Evolutionary conservation across 1,284 basidiomycete genomes (phyloP).

Genomic region (Puccinia polysora): DNA sequence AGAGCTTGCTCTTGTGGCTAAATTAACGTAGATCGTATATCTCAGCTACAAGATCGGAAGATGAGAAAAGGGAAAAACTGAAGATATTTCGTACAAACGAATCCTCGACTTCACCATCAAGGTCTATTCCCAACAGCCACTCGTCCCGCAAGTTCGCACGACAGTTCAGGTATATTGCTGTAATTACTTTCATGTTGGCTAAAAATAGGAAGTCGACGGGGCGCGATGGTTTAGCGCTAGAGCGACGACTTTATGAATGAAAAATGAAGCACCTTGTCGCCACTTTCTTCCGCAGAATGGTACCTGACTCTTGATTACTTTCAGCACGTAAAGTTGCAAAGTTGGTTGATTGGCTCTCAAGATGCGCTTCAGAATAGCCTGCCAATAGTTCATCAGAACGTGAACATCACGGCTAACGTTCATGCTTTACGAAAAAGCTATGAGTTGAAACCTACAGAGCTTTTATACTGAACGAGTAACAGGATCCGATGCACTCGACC

Average conservation of each 20-base stretch:
- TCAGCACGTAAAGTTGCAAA: constrained; percentile 91
- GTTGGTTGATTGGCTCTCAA: constrained; percentile 88
- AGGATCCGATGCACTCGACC: constrained; percentile 87
- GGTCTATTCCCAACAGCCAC: constrained; percentile 89
- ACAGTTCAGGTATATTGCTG: constrained; percentile 94
- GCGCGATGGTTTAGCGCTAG: no score
- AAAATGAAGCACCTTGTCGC: constrained; percentile 68
- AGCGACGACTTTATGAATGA: neutral
- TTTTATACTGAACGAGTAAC: constrained; percentile 97
- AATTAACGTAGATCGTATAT: neutral
- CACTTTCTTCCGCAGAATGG: constrained; percentile 97
- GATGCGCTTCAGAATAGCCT: constrained; percentile 84
- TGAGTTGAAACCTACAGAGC: constrained; percentile 57
- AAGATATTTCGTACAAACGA: constrained; percentile 50
- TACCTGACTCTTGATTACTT: constrained; percentile 97
- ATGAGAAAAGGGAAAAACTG: neutral
- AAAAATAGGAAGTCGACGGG: no score
- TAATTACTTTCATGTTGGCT: constrained; percentile 96
- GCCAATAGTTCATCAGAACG: no score
- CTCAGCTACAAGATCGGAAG: neutral
- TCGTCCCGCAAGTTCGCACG: constrained; percentile 93
- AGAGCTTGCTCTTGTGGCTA: constrained; percentile 91
- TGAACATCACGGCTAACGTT: neutral
- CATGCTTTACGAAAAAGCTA: neutral
- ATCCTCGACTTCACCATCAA: constrained; percentile 76